Conservation (phyloP, 169 alveolate genomes). For the Plasmodium gallinaceum region DNA sequence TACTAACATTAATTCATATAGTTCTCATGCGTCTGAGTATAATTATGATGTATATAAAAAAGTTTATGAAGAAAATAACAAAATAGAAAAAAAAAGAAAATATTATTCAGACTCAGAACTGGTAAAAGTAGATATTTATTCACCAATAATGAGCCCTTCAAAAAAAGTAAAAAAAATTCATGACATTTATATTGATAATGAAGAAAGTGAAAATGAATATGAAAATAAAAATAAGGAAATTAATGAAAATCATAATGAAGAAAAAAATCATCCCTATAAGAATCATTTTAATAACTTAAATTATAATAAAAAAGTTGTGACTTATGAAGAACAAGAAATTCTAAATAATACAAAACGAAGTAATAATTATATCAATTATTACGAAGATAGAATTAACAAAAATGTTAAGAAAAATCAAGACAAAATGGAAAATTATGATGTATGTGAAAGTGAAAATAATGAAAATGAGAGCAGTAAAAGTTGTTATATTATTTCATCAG, state of each 20-base stretch:
- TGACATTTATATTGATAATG: background rate
- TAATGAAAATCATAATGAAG: background rate
- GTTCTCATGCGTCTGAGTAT: constrained; percentile 15
- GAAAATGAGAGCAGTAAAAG: constrained; percentile 25
- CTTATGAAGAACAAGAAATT: background rate
- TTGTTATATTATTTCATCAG: constrained; percentile 58
- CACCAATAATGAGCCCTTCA: background rate
- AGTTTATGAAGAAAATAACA: background rate
- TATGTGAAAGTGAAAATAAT: constrained; percentile 16
- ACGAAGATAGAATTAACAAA: background rate
- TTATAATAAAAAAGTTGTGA: background rate
- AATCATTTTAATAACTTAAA: background rate
- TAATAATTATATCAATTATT: background rate
- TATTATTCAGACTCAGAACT: constrained; percentile 53
- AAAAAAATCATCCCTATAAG: background rate
- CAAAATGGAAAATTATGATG: background rate
- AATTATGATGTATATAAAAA: constrained; percentile 1
- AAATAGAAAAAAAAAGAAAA: constrained; percentile 34
- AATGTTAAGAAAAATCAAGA: background rate
- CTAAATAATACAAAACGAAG: background rate
- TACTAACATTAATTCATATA: background rate
- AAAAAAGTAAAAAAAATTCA: background rate
- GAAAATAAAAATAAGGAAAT: background rate
- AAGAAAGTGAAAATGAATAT: background rate
- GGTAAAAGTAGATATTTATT: background rate